Conservation (phyloP, 805 yeast genomes). For the Zygosaccharomyces lentus region DNA sequence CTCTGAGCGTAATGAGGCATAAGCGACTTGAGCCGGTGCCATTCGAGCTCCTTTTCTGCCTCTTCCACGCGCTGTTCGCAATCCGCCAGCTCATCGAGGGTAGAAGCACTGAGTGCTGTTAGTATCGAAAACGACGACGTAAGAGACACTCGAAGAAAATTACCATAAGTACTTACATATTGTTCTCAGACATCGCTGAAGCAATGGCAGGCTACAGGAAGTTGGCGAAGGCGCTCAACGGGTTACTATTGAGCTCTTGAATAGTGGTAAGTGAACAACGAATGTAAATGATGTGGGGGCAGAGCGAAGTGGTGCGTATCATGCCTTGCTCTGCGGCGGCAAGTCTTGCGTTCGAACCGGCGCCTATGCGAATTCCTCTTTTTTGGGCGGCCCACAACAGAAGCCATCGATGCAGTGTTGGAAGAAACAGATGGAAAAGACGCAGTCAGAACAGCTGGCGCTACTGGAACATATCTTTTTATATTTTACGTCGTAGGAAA, state of each 20-base stretch:
- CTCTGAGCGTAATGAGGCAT: conserved; percentile 57
- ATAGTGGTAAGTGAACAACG: neutral
- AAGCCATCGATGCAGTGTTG: too few relatives aligned
- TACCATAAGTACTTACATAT: conserved; percentile 6
- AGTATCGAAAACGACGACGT: neutral
- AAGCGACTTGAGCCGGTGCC: conserved; percentile 48
- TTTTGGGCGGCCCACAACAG: too few relatives aligned
- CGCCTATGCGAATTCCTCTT: conserved; percentile 54
- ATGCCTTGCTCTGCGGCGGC: conserved; percentile 78
- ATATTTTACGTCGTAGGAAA: too few relatives aligned
- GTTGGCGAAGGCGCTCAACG: neutral
- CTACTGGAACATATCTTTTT: too few relatives aligned
- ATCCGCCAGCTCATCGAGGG: conserved; percentile 48
- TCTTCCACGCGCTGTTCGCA: conserved; percentile 55
- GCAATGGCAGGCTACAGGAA: neutral
- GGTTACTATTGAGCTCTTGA: neutral
- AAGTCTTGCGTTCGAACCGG: conserved; percentile 80
- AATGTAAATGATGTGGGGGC: conserved; percentile 37
- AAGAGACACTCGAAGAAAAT: neutral
- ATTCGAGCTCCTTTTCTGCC: conserved; percentile 57
- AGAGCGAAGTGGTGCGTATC: conserved; percentile 83
- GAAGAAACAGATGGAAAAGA: too few relatives aligned
- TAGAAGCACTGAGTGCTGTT: conserved; percentile 18
- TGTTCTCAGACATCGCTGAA: conserved; percentile 9
- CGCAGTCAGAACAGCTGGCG: too few relatives aligned